A percentile compares a stretch with the other conserved stretches of the same genome.
phyloP scores from a whole-genome alignment of 2,329 filamentous ascomycete species.

The Aspergillus awamori region DNA sequence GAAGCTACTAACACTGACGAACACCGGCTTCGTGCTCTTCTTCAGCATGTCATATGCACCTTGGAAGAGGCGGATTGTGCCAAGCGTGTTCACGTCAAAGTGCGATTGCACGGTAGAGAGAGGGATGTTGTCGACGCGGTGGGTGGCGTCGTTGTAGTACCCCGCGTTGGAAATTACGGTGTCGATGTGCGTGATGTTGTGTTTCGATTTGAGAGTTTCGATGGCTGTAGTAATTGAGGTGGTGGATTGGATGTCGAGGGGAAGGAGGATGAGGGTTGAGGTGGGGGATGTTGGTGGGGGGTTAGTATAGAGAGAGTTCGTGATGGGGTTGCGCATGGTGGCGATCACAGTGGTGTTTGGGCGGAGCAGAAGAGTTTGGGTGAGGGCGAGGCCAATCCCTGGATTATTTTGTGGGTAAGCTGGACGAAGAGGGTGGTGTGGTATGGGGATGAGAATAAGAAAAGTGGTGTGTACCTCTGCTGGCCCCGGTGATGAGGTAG shows the following conservation, averaged over 20 bases:
- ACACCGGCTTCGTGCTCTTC: background rate
- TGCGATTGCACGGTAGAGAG: background rate
- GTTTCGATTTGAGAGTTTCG: background rate
- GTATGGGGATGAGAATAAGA: background rate
- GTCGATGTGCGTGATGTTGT: constrained; percentile 1
- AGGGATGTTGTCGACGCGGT: constrained; percentile 2
- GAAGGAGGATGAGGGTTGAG: background rate
- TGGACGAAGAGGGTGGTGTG: background rate
- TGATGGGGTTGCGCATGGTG: constrained; percentile 2
- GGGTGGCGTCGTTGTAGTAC: constrained; percentile 2
- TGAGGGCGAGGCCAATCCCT: constrained; percentile 3
- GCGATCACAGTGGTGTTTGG: constrained; percentile 1
- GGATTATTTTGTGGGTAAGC: background rate
- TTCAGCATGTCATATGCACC: background rate
- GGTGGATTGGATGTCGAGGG: background rate
- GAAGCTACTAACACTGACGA: constrained; percentile 2
- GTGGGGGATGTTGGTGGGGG: background rate
- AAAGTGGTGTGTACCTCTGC: background rate
- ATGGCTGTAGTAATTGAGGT: background rate
- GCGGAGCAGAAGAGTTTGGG: background rate
- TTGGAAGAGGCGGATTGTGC: constrained; percentile 4
- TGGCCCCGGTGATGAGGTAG: constrained; percentile 9
- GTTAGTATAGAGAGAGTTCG: background rate
- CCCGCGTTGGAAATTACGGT: constrained; percentile 3
- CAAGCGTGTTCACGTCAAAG: constrained; percentile 5